Evolutionary conservation across 306 rosid genomes (phyloP), one percentile per base, ranked within the genome.

Genomic region (Arachis hypogaea): DNA sequence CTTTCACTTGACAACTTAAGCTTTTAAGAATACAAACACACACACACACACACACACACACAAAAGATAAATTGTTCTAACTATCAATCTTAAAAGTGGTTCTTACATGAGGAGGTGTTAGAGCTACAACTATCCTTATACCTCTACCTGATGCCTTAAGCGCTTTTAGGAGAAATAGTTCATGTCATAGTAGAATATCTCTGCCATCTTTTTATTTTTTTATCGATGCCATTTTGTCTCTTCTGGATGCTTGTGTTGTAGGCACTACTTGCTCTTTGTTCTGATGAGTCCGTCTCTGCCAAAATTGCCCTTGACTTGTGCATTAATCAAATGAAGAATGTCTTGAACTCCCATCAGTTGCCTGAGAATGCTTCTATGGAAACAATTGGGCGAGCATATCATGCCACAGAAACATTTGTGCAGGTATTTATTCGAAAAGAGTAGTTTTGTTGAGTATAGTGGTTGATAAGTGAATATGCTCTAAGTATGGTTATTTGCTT

Each of bases 321-420:
- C 81, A 82, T 91, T 78, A 91, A 81, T 78, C 97, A 93, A 87
- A 93, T 93, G 98, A 91, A 84, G 86, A 91, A 77, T 83, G 92
- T 93, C 68, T 84, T 93, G 85, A 85, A 86, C 85, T 89, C 97
- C 68, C 93, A 84, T 82, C 89, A 80, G 81, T 84, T 93, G 83
- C 96, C 98, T 58, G 93, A 89, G 82, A 91, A 82, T 88, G 94
- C 92, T 67, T 86, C 96, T 22, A 88, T 91, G 96, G 97, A 93
- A 88, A 88, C 85, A 44, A 93, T 93, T 84, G 98, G 98, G 71
- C 89, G 94, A 49, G 97, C 98, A 75, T 93, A 92, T 79, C 90
- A 88, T 81, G 97, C 96, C 74, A 93, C 96, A 41, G 98, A 93
- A 86, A 88, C 94, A 64, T 86, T 89, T 89, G 98, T 91, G 57